Percentiles rank a stretch among this genome's conserved stretches.
phyloP scores from a whole-genome alignment of 148 eudicot species.

The Agrostemma githago region DNA sequence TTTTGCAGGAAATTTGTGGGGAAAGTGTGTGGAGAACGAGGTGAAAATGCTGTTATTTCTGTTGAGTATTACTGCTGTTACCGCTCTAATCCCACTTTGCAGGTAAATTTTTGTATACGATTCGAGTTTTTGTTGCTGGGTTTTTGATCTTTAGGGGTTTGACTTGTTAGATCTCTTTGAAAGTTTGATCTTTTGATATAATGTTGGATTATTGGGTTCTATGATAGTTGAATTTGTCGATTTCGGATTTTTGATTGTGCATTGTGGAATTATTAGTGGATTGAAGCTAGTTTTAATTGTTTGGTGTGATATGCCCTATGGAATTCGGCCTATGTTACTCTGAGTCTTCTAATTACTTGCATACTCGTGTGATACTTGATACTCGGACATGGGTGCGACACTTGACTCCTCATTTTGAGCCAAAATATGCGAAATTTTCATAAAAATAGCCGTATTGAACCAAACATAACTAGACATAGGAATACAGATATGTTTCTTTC shows the following conservation, averaged over 20 bases:
- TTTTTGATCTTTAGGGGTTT: neutral
- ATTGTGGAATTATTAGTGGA: neutral
- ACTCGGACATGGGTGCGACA: too few relatives aligned
- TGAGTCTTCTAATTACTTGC: too few relatives aligned
- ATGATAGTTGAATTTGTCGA: neutral
- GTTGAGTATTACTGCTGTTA: constrained; percentile 84
- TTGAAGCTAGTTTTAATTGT: too few relatives aligned
- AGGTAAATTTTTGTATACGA: constrained; percentile 34
- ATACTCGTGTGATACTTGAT: too few relatives aligned
- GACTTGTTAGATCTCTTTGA: neutral
- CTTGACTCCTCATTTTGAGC: too few relatives aligned
- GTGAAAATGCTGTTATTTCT: constrained; percentile 55
- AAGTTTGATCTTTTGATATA: neutral
- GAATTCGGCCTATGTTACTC: too few relatives aligned
- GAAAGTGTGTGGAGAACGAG: constrained; percentile 57
- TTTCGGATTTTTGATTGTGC: neutral
- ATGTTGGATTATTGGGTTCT: neutral
- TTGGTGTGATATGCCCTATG: too few relatives aligned
- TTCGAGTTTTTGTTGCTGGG: neutral
- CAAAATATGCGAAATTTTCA: too few relatives aligned
- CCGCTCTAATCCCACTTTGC: constrained; percentile 87
- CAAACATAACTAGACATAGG: neutral
- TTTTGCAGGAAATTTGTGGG: constrained; percentile 61
- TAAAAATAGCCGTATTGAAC: too few relatives aligned
- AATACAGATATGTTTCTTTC: neutral